Evolutionary conservation across 345 rosid genomes (phyloP).

Genomic region (Melaleuca alternifolia): DNA sequence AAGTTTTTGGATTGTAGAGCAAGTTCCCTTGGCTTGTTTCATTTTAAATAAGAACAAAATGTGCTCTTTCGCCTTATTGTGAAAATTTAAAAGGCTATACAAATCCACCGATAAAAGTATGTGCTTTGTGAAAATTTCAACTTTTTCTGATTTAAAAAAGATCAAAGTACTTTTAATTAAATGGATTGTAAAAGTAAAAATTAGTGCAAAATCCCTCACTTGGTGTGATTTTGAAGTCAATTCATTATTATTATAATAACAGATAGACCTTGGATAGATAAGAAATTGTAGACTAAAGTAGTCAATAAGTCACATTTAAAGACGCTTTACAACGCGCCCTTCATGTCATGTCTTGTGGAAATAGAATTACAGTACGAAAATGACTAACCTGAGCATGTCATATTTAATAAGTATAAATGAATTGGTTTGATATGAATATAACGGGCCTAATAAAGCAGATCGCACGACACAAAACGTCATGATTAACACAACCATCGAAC

Average conservation of each 20-base stretch:
- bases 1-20: background rate
- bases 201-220: background rate
- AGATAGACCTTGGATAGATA: background rate
- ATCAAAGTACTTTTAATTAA: too few relatives aligned
- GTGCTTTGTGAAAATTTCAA: background rate
- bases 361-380: background rate
- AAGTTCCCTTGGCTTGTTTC: background rate
- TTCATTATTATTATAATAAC: background rate
- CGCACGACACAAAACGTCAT: accelerated
- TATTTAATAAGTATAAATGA: background rate
- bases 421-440: accelerated
- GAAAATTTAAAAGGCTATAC: background rate
- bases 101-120: background rate
- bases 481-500: accelerated
- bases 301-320: background rate
- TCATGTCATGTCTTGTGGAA: accelerated
- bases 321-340: too few relatives aligned
- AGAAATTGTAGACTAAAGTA: background rate
- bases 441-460: accelerated
- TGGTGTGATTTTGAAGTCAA: background rate
- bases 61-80: background rate
- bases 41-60: accelerated
- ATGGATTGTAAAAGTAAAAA: background rate
- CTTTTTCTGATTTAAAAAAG: background rate
- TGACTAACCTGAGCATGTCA: accelerated